These are phyloP conservation scores for Durusdinium trenchii DNA, from an alignment of 73 alveolate genomes.

Conservation along the genomic window DNA sequence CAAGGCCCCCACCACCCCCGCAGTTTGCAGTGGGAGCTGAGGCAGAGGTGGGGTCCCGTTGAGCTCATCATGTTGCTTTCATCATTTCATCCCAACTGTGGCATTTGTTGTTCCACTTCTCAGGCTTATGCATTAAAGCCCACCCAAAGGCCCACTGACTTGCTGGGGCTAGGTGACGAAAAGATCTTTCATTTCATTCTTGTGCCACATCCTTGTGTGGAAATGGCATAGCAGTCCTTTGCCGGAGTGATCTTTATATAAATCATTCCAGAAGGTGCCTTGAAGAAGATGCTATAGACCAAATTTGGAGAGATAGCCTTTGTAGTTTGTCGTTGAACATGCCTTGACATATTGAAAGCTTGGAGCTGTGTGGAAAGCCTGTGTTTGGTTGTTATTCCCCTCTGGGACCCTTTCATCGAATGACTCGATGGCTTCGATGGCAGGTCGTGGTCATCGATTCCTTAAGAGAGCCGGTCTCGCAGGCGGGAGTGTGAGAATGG, in stretches of 20 bases:
- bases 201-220: no score
- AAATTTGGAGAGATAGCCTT: no score
- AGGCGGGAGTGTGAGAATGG: background rate
- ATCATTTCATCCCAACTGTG: background rate
- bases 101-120: background rate
- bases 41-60: background rate
- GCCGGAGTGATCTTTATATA: no score
- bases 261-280: no score
- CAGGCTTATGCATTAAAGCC: background rate
- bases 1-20: slow-evolving; percentile 48
- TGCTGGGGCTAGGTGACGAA: background rate
- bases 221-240: no score
- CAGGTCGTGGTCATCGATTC: slow-evolving; percentile 42
- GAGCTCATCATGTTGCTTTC: background rate
- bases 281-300: no score
- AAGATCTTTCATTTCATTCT: no score
- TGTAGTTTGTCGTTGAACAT: no score
- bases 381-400: no score
- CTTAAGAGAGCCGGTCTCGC: slow-evolving; percentile 21
- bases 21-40: slow-evolving; percentile 38
- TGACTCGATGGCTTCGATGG: background rate
- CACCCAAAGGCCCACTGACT: background rate
- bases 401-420: background rate
- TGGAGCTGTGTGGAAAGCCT: no score
- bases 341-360: no score